Base-by-base conservation (phyloP, 169 alveolate species). In the Eimeria falciformis region DNA sequence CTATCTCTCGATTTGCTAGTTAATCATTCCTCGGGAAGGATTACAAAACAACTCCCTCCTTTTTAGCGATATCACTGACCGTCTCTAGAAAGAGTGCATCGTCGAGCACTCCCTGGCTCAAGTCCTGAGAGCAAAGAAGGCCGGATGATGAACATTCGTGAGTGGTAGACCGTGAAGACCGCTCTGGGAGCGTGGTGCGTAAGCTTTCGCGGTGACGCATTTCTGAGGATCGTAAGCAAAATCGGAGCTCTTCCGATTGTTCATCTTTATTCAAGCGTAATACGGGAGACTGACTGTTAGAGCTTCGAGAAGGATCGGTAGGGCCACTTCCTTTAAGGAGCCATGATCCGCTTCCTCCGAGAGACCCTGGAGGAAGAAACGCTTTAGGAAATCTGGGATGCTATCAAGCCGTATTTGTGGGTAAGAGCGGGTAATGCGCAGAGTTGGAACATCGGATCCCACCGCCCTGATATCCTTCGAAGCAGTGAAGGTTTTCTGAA, bases 101-200 rank as follows among this genome's bases (percentile, higher is more conserved):
- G 77, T 81, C 77, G 33, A 55, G 71, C 5, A 81, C 47, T 25
- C 90, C 90, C 25, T 81, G 90, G 90, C 90, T 81, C 45, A 81
- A 81, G 29, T 81, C 90, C 90, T 81, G 73, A 37, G 56, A 65
- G 21, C 27, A 78, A 68, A 33, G 77, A 53, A 0, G 29, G 71
- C 71, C 27, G 53, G n/a, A 53, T 53, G 65, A 53, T n/a, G n/a
- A n/a, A 3, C 17, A 27, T 17, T 2, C 21, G 18, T 25, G 29
- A n/a, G 85, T 46, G 14, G 29, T 17, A n/a, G 2, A 7, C 9
- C 62, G 18, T 25, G 50, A 3, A 43, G 5, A 33, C 40, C 40
- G 40, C 40, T 2, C 40, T 33, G 40, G 40, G 2, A 33, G 40
- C 40, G 40, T 33, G 40, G 40, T 33, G 40, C 40, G 2, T 33